Conservation (phyloP, 2,329 filamentous ascomycete species). For the Polytolypa hystricis region DNA sequence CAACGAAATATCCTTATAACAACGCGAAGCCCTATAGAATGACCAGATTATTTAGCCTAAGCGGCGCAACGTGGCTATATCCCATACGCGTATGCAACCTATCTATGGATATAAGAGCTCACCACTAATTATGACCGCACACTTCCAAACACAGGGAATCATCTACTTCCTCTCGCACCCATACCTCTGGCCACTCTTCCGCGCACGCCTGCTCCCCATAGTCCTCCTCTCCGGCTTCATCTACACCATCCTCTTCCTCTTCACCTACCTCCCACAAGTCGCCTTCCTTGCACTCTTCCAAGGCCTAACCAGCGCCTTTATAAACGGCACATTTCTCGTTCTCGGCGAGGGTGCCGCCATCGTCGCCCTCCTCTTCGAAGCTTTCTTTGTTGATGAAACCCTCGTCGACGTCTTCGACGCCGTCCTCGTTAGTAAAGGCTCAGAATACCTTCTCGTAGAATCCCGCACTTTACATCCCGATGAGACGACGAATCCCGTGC, state of each 20-base stretch:
- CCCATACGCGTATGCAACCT: conserved; percentile 33
- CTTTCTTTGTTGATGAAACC: conserved; percentile 69
- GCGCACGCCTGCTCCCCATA: conserved; percentile 65
- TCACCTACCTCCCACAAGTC: conserved; percentile 79
- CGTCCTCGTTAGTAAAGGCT: conserved; percentile 62
- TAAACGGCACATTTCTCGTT: conserved; percentile 77
- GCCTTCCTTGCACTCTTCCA: conserved; percentile 86
- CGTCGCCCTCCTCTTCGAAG: conserved; percentile 59
- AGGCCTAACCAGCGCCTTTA: conserved; percentile 65
- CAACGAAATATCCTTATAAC: no score
- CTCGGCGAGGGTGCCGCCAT: conserved; percentile 55
- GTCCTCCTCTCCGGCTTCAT: conserved; percentile 72
- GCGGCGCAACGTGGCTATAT: conserved; percentile 36
- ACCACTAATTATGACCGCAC: conserved; percentile 1
- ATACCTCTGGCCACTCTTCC: conserved; percentile 73
- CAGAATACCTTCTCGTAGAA: conserved; percentile 54
- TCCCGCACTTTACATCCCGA: conserved; percentile 56
- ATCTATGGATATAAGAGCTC: not conserved
- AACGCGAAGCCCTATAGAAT: no score
- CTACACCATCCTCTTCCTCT: conserved; percentile 75
- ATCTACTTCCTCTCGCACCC: conserved; percentile 68
- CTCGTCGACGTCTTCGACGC: conserved; percentile 78
- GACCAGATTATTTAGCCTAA: conserved; percentile 17
- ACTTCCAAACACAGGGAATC: conserved; percentile 51
- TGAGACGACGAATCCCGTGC: conserved; percentile 54